Base-by-base conservation (phyloP, 768 basidiomycete genomes). In the Leccinum variicolor region DNA sequence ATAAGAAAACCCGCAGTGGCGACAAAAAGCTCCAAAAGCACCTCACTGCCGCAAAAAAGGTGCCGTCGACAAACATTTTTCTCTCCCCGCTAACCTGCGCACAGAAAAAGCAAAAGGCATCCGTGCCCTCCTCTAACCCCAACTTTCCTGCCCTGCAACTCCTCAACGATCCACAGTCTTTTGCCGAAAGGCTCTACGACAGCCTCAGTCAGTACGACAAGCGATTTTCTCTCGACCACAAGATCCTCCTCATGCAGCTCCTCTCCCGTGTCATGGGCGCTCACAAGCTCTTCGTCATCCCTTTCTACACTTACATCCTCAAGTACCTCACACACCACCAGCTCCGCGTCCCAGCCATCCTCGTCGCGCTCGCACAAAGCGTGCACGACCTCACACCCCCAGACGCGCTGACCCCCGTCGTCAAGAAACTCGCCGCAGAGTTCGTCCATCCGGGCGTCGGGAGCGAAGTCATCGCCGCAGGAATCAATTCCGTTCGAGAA, bases 391-490 rank as follows among this genome's bases (percentile, higher is more conserved):
- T 96, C 50, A 97, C 94, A 0, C 97, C 95, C 2, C 96, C 96
- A 0, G 95, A 98, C 68, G 92, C 82, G 4, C 77, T 99, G 6
- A 86, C 84, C 4, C 97, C 97, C 13, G 90, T 95, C 47, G 77
- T 99, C 56, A 82, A 85, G 50, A 99, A 98, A 74, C 76, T 99
- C 56, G 94, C 95, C 1, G 85, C 89, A 66, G 96, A 99, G 69
- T 99, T 98, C 64, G 90, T 99, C 2, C 95, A 98, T 72, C 95
- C 96, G 1, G 97, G 97, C 50, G 97, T 98, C 3, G 92, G 92
- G 1, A 84, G 89, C 64, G 94, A 98, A 72, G 94, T 98, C 66
- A 90, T 98, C 60, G 87, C 95, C 1, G 97, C 96, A 0, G 97
- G 97, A n/a, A 76, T 99, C 61, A 99, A 99, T 72, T 84, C 92